These are phyloP conservation scores for Neurospora africana DNA, from an alignment of 495 filamentous ascomycete species.

Conservation along the genomic window DNA sequence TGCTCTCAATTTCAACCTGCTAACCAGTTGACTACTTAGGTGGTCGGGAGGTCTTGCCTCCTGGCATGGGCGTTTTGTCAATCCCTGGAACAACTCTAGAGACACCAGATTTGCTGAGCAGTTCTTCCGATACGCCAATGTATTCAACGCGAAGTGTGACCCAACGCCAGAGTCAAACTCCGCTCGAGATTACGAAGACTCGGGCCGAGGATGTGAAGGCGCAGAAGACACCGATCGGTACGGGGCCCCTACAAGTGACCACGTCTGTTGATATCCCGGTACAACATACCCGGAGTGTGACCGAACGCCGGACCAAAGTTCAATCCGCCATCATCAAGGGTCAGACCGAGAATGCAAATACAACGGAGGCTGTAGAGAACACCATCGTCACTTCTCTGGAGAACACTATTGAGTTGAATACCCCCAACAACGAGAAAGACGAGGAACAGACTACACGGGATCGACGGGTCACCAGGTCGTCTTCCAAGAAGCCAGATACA, in stretches of 20 bases:
- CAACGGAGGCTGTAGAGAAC: neutral
- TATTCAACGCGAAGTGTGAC: neutral
- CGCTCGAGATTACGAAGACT: neutral
- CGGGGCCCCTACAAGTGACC: neutral
- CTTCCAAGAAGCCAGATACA: neutral
- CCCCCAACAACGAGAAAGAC: neutral
- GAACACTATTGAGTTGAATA: neutral
- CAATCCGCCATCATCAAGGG: neutral
- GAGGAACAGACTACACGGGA: neutral
- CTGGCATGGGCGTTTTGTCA: conserved; percentile 25
- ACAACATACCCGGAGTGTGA: neutral
- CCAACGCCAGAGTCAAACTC: neutral
- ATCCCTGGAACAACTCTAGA: neutral
- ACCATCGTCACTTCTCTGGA: neutral
- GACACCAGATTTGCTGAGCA: neutral
- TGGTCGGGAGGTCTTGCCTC: conserved; percentile 17
- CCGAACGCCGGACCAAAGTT: neutral
- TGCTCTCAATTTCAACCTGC: neutral
- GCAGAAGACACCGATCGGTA: neutral
- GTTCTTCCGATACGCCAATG: neutral
- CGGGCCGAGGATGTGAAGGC: neutral
- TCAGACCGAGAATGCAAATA: neutral
- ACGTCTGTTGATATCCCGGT: neutral
- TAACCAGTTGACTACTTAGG: neutral
- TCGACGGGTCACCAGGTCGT: neutral